Conservation (phyloP, 345 rosid genomes). For the Aquilaria sinensis region DNA sequence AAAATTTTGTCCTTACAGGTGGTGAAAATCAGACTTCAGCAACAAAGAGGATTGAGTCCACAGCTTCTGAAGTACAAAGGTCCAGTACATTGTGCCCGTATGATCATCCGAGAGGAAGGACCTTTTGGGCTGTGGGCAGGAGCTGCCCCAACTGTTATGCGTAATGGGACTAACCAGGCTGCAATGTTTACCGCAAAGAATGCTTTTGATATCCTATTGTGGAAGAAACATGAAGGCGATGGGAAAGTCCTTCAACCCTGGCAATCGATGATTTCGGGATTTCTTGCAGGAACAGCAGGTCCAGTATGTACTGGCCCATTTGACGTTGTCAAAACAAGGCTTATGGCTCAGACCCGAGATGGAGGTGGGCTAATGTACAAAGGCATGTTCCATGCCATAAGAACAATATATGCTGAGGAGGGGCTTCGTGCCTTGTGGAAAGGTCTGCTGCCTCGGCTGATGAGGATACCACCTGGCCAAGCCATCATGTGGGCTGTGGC, state of each 20-base stretch:
- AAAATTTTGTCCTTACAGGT: slow-evolving; percentile 41
- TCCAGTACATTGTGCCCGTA: slow-evolving; percentile 79
- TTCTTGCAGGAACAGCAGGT: slow-evolving; percentile 91
- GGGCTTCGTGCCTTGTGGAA: slow-evolving; percentile 82
- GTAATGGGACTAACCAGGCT: slow-evolving; percentile 96
- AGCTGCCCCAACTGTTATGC: slow-evolving; percentile 94
- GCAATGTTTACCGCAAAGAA: slow-evolving; percentile 96
- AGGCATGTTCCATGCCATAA: slow-evolving; percentile 91
- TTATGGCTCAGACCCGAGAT: slow-evolving; percentile 79
- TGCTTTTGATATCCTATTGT: slow-evolving; percentile 65
- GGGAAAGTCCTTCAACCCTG: slow-evolving; percentile 78
- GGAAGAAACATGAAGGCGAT: slow-evolving; percentile 96
- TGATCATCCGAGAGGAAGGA: slow-evolving; percentile 67
- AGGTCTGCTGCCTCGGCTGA: slow-evolving; percentile 88
- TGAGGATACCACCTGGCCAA: slow-evolving; percentile 98
- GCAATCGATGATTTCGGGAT: slow-evolving; percentile 97
- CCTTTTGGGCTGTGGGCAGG: slow-evolving; percentile 92
- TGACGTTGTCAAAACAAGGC: slow-evolving; percentile 96
- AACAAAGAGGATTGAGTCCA: slow-evolving; percentile 80
- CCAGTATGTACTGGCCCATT: slow-evolving; percentile 95
- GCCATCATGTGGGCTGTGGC: slow-evolving; percentile 99
- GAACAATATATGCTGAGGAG: slow-evolving; percentile 77
- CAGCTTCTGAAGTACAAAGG: slow-evolving; percentile 87
- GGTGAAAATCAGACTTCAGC: slow-evolving; percentile 93
- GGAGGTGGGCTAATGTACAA: slow-evolving; percentile 63